These are phyloP conservation scores for Mercurialis annua DNA, from an alignment of 345 rosid species.

Conservation along the genomic window DNA sequence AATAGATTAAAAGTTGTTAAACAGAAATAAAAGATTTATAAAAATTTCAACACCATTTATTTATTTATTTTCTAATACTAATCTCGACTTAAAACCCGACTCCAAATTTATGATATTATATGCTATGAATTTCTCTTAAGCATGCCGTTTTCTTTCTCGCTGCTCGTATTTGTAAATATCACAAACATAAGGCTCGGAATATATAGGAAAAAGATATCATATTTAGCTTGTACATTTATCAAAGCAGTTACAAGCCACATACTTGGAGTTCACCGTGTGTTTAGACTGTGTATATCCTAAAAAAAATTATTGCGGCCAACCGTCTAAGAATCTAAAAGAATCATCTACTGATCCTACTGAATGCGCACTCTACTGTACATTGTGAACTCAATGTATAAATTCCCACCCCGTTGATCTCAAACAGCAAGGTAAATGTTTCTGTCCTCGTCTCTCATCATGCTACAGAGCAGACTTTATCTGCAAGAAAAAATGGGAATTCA, in stretches of 20 bases:
- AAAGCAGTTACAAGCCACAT: neutral
- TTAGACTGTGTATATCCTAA: constrained; percentile 15
- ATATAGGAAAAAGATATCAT: neutral
- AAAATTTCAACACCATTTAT: too few species aligned
- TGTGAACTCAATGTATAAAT: constrained; percentile 1
- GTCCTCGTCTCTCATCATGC: constrained; percentile 11
- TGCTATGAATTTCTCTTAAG: too few species aligned
- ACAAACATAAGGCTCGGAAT: too few species aligned
- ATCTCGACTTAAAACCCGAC: too few species aligned
- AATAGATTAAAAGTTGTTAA: too few species aligned
- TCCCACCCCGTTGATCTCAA: neutral
- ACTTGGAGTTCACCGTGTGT: neutral
- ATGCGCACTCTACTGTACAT: neutral
- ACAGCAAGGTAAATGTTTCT: neutral
- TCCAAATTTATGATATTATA: too few species aligned
- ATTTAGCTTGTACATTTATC: neutral
- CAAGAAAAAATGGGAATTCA: neutral
- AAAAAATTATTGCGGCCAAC: constrained; percentile 10
- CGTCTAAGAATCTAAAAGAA: constrained; percentile 25
- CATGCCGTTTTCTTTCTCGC: too few species aligned
- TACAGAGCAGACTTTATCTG: constrained; percentile 31
- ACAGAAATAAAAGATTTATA: too few species aligned
- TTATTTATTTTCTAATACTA: too few species aligned
- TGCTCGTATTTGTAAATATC: too few species aligned
- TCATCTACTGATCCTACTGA: neutral